Evolutionary conservation across 495 filamentous ascomycete genomes (phyloP).

Genomic region (Cercophora scortea): DNA sequence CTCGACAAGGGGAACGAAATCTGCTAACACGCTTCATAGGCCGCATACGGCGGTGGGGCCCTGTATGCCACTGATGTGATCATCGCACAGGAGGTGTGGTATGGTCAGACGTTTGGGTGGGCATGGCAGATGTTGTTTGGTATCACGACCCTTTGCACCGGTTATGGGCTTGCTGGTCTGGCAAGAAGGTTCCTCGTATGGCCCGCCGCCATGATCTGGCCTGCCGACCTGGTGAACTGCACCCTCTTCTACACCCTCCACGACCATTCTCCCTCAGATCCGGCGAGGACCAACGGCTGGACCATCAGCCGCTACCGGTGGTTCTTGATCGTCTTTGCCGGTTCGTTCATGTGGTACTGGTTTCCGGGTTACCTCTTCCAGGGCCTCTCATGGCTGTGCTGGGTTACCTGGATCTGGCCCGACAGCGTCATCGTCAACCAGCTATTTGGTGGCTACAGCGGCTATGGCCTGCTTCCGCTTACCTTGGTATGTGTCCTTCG

Average conservation of each 20-base stretch:
- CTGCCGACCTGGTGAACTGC: constrained; percentile 54
- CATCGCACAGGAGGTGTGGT: constrained; percentile 31
- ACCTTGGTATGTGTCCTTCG: constrained; percentile 28
- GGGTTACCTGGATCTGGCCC: constrained; percentile 54
- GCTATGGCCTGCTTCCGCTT: constrained; percentile 50
- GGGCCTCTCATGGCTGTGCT: constrained; percentile 52
- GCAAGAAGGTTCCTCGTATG: constrained; percentile 57
- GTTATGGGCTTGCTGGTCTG: constrained; percentile 64
- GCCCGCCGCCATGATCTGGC: constrained; percentile 70
- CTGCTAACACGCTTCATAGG: constrained; percentile 16
- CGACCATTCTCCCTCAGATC: constrained; percentile 51
- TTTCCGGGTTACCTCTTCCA: constrained; percentile 53
- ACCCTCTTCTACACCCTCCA: constrained; percentile 63
- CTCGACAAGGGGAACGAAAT: not conserved
- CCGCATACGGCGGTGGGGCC: constrained; percentile 39
- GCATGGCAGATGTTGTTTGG: constrained; percentile 60
- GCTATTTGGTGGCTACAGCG: constrained; percentile 56
- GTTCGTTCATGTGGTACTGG: constrained; percentile 48
- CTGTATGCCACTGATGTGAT: constrained; percentile 43
- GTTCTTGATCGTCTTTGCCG: constrained; percentile 52
- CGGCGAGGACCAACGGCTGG: constrained; percentile 54
- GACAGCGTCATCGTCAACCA: constrained; percentile 61
- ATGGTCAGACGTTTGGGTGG: constrained; percentile 39
- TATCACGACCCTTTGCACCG: constrained; percentile 64
- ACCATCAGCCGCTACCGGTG: constrained; percentile 55